These are phyloP conservation scores for Eucalyptus brandiana DNA, from an alignment of 345 rosid genomes.

Conservation along the genomic window DNA sequence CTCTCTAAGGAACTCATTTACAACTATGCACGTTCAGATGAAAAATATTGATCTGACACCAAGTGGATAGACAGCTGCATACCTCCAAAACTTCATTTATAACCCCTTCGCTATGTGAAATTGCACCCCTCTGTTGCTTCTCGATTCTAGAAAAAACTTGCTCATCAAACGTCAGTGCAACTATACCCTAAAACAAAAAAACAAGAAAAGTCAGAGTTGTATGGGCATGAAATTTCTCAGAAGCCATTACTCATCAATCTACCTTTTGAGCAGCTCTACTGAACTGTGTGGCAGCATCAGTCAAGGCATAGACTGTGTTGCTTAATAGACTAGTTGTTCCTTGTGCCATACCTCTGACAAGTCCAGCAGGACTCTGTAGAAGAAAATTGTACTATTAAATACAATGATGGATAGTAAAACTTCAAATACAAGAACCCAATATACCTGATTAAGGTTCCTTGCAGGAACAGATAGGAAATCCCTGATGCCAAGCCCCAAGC, in stretches of 20 bases:
- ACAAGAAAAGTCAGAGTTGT: not conserved
- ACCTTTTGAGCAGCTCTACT: constrained; percentile 99
- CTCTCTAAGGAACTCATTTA: not conserved
- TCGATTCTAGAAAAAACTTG: constrained; percentile 75
- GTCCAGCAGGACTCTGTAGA: constrained; percentile 77
- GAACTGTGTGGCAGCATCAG: constrained; percentile 95
- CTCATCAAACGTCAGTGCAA: constrained; percentile 91
- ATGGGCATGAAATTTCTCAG: not conserved
- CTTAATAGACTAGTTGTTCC: constrained; percentile 90
- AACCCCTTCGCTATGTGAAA: constrained; percentile 82
- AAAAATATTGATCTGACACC: not conserved
- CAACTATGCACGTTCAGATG: not conserved
- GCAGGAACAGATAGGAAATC: constrained; percentile 91
- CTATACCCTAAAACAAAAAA: constrained; percentile 56
- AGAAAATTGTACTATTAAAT: not conserved
- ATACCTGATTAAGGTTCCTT: constrained; percentile 62
- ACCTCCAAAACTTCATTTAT: constrained; percentile 95
- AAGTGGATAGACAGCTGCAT: not conserved
- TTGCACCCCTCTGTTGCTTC: constrained; percentile 56
- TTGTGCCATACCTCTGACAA: constrained; percentile 83
- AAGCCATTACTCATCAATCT: not conserved
- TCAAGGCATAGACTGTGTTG: constrained; percentile 84
- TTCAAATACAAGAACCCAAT: not conserved
- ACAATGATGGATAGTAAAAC: not conserved
- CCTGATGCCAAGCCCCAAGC: constrained; percentile 74